Evolutionary conservation across 2,329 filamentous ascomycete genomes (phyloP).

Genomic region (Botryosphaeria agaves): DNA sequence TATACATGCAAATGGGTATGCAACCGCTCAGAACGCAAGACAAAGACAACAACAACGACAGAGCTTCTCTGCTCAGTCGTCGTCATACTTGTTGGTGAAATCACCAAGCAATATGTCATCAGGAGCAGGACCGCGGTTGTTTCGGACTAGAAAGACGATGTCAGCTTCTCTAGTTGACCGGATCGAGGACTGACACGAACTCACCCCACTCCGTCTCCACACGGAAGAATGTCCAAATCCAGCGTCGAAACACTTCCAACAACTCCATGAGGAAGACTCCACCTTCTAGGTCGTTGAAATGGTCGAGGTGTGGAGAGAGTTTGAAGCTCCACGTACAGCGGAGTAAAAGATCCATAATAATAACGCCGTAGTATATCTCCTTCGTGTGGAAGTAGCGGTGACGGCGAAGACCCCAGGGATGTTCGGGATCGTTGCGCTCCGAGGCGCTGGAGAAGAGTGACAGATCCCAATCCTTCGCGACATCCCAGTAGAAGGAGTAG

Average conservation of each 20-base stretch:
- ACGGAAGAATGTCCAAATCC: conserved; percentile 95
- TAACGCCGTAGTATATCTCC: conserved; percentile 66
- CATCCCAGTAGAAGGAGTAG: conserved; percentile 98
- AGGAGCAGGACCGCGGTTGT: conserved; percentile 3
- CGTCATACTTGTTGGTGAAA: conserved; percentile 1
- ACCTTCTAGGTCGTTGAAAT: conserved; percentile 71
- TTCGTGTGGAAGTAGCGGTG: conserved; percentile 55
- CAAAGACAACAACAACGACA: too few relatives aligned
- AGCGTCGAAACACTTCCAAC: conserved; percentile 72
- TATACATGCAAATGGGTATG: too few relatives aligned
- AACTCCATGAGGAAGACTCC: conserved; percentile 79
- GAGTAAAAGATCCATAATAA: conserved; percentile 61
- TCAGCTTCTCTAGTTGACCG: too few relatives aligned
- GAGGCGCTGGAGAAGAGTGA: conserved; percentile 50
- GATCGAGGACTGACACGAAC: too few relatives aligned
- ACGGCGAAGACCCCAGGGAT: conserved; percentile 63
- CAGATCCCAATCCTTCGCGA: conserved; percentile 92
- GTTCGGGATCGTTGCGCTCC: conserved; percentile 42
- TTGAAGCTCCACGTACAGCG: conserved; percentile 87
- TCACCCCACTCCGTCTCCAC: conserved; percentile 86
- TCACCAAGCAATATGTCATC: conserved; percentile 4
- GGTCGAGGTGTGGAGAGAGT: conserved; percentile 64
- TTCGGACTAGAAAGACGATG: too few relatives aligned
- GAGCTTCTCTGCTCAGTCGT: conserved; percentile 3
- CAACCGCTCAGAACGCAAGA: too few relatives aligned